phyloP scores from a whole-genome alignment of 75 land plant species.

The Chamaecyparis obtusa region DNA sequence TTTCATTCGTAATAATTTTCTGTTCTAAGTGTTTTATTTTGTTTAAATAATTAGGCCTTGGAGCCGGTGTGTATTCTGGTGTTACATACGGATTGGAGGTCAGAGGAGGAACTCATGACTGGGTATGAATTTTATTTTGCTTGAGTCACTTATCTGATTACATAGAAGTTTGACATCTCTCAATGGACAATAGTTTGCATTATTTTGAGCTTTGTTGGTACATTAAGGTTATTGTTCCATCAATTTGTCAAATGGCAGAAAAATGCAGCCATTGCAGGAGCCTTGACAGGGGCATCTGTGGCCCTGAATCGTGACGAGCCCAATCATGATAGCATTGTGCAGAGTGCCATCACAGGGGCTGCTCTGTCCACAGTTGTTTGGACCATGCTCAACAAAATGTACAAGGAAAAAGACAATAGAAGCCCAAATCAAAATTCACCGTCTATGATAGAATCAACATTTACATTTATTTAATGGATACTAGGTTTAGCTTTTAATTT shows the following conservation, averaged over 20 bases:
- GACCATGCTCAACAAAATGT: conserved; percentile 53
- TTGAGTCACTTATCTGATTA: not conserved
- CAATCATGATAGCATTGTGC: conserved; percentile 53
- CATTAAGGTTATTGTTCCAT: no score
- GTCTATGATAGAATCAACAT: no score
- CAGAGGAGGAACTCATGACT: conserved; percentile 70
- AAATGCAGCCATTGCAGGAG: conserved; percentile 71
- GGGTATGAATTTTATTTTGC: conserved; percentile 28
- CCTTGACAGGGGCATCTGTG: conserved; percentile 59
- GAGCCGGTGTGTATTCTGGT: conserved; percentile 71
- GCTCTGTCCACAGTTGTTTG: conserved; percentile 71
- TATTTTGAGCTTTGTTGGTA: not conserved
- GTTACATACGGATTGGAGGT: conserved; percentile 62
- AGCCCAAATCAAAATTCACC: no score
- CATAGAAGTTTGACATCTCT: no score
- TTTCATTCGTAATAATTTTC: not conserved
- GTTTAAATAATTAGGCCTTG: conserved; percentile 29
- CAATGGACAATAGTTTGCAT: no score
- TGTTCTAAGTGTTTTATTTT: not conserved
- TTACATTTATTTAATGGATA: no score
- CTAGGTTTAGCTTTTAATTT: no score
- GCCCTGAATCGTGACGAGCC: conserved; percentile 39
- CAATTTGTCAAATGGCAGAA: conserved; percentile 33
- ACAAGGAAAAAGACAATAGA: no score
- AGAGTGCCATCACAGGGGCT: conserved; percentile 63